Evolutionary conservation across 129 eudicot species (phyloP), one percentile per base, ranked within the genome.

Genomic region (Gnaphalium uliginosum): DNA sequence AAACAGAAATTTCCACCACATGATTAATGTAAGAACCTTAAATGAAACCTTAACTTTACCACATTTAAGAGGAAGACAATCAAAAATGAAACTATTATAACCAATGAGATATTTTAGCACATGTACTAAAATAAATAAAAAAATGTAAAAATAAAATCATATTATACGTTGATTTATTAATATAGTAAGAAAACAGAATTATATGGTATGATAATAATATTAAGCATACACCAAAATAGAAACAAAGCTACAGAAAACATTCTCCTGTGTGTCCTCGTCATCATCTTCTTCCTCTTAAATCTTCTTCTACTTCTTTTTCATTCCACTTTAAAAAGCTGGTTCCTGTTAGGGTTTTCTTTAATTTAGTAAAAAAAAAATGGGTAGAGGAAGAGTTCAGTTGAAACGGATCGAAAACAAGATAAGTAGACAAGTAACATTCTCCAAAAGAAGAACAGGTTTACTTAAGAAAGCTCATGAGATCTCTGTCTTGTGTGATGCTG

Each of bases 401-500:
- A 92, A 85, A 81, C 81, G 92, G 78, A 91, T 91, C 72, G 97
- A 91, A 79, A 91, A 91, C 87, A 91, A 88, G 88, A 91, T 88
- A 13, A 91, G 87, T 82, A 82, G 96, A 74, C 96, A 90, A 25
- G 96, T 90, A 76, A 90, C 96, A 23, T 90, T 90, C 79, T 90
- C 96, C 9, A 90, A 90, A 88, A 86, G 96, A 79, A 85, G 91
- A 78, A 81, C 84, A 41, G 97, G 97, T 60, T 81, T 92, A 71
- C 72, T 92, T 48, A 91, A 91, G 90, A 91, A 91, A 65, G 97
- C 97, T 59, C 96, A 86, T 79, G 97, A 86, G 84, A 88, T 91
- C 79, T 80, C 83, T 66, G 83, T 80, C n/a, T 74, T 89, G 63
- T 89, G 96, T 65, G 96, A 89, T 78, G 96, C 92, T 79, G 88